phyloP scores from a whole-genome alignment of 257 asterid genomes.

The Marsdenia floribunda region DNA sequence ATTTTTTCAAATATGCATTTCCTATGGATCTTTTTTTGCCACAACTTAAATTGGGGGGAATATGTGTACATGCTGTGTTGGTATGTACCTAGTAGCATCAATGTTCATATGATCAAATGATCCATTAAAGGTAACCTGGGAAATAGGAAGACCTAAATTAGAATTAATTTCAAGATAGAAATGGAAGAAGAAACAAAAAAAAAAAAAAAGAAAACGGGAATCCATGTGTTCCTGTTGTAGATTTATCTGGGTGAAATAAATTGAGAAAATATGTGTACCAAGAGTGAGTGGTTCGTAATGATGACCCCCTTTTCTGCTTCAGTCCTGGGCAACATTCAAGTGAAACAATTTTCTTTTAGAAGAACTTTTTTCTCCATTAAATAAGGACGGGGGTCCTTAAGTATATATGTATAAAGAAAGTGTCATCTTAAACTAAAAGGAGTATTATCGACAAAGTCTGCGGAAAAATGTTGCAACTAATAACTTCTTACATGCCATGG shows the following conservation, averaged over 20 bases:
- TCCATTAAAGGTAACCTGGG: slow-evolving; percentile 93
- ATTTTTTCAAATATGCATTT: not conserved
- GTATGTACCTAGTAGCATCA: slow-evolving; percentile 79
- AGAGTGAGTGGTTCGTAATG: slow-evolving; percentile 78
- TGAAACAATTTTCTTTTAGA: slow-evolving; percentile 6
- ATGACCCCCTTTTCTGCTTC: slow-evolving; percentile 96
- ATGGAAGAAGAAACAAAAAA: not conserved
- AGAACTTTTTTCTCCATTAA: slow-evolving; percentile 5
- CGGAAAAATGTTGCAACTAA: not conserved
- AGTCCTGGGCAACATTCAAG: slow-evolving; percentile 56
- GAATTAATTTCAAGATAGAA: slow-evolving; percentile 3
- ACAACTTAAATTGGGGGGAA: not conserved
- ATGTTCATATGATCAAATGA: slow-evolving; percentile 97
- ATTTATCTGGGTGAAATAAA: not conserved
- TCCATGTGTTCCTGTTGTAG: slow-evolving; percentile 1
- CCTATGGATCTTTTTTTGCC: not conserved
- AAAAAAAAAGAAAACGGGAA: not conserved
- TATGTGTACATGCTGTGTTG: slow-evolving; percentile 8
- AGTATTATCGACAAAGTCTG: not conserved
- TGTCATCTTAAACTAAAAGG: not conserved
- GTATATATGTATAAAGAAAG: not conserved
- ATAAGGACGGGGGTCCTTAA: not conserved
- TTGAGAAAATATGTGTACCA: slow-evolving; percentile 44
- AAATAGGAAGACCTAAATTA: slow-evolving; percentile 11
- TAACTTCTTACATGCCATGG: slow-evolving; percentile 2